phyloP scores from a whole-genome alignment of 345 rosid genomes.

The Eucalyptus melliodora region DNA sequence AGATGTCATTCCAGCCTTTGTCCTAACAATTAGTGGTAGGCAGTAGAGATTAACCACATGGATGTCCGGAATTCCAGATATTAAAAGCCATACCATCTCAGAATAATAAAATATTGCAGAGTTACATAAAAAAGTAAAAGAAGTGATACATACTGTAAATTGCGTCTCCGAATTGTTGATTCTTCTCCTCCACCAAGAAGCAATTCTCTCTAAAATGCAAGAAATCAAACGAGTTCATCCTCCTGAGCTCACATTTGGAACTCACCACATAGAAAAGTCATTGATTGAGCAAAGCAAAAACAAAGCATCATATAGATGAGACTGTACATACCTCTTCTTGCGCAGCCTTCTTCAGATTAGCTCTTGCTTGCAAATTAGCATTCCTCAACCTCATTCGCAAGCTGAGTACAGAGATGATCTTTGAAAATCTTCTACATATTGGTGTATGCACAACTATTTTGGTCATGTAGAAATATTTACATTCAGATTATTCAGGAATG shows the following conservation, averaged over 20 bases:
- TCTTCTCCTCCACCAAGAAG: conserved; percentile 95
- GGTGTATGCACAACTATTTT: not conserved
- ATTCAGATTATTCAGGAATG: not conserved
- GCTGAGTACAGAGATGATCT: conserved; percentile 17
- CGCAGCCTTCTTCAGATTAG: conserved; percentile 78
- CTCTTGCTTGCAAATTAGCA: conserved; percentile 89
- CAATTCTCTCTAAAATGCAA: conserved; percentile 59
- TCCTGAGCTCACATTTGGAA: not conserved
- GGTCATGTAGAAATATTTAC: not conserved
- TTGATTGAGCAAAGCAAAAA: not conserved
- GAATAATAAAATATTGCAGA: not conserved
- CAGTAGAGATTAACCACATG: not conserved
- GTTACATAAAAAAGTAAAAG: not conserved
- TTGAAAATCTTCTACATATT: not conserved
- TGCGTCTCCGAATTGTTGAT: conserved; percentile 77
- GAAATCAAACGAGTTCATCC: not conserved
- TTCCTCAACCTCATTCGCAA: conserved; percentile 60
- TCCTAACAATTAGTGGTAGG: conserved; percentile 19
- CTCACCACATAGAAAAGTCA: not conserved
- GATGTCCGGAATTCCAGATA: not conserved
- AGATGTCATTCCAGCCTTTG: conserved; percentile 91
- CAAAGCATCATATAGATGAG: not conserved
- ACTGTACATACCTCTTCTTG: conserved; percentile 45
- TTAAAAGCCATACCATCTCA: not conserved
- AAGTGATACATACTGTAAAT: conserved; percentile 58